phyloP scores from a whole-genome alignment of 2,329 filamentous ascomycete species.

The Tolypocladium tropicale region DNA sequence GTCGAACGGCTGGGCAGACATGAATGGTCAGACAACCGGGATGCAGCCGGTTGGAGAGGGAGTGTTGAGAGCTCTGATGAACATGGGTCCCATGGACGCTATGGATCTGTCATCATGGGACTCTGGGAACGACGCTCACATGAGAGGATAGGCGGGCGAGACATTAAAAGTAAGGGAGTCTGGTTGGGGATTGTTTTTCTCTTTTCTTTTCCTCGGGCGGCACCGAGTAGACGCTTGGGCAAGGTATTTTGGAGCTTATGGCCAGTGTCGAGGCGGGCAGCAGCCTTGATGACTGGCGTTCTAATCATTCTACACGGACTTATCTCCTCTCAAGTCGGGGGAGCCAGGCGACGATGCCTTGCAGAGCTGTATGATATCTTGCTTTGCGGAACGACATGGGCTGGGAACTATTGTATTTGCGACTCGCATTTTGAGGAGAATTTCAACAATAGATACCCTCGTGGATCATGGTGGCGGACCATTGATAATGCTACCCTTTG shows the following conservation, averaged over 20 bases:
- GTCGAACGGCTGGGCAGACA: conserved; percentile 32
- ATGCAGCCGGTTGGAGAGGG: conserved; percentile 48
- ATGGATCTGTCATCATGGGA: conserved; percentile 47
- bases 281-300: background rate
- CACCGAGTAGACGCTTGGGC: background rate
- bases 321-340: background rate
- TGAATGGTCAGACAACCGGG: conserved; percentile 27
- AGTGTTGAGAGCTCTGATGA: conserved; percentile 46
- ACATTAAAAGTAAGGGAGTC: background rate
- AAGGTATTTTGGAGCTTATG: background rate
- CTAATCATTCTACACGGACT: background rate
- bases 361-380: background rate
- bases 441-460: background rate
- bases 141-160: conserved; percentile 3
- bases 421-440: background rate
- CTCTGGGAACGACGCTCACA: conserved; percentile 16
- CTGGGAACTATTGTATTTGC: background rate
- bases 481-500: too few relatives aligned
- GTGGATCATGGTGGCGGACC: background rate
- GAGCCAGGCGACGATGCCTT: background rate
- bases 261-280: background rate
- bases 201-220: background rate
- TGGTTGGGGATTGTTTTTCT: background rate
- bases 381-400: background rate
- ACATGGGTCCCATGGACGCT: conserved; percentile 48